These are phyloP conservation scores for Vigna unguiculata DNA, from an alignment of 306 rosid species.

Conservation along the genomic window DNA sequence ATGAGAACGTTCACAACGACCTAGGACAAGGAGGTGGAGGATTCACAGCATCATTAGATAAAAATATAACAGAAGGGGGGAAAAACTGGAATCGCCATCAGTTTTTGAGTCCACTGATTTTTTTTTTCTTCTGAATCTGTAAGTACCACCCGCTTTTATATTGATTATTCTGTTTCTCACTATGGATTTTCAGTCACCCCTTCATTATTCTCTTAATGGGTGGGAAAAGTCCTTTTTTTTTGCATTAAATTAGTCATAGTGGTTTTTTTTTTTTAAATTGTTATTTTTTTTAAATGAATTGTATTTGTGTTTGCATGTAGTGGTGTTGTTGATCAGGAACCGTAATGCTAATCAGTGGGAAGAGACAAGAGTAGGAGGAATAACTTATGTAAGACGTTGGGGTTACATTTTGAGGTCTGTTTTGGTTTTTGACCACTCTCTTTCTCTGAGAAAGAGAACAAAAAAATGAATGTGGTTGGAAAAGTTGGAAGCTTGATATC, in stretches of 20 bases:
- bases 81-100: slow-evolving; percentile 30
- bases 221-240: not conserved
- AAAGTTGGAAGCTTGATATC: slow-evolving; percentile 86
- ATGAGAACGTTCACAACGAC: slow-evolving; percentile 5
- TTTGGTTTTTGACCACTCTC: slow-evolving; percentile 7
- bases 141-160: slow-evolving; percentile 33
- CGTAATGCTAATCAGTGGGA: slow-evolving; percentile 28
- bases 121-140: slow-evolving; percentile 45
- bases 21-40: slow-evolving; percentile 28
- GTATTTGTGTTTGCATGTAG: slow-evolving; percentile 49
- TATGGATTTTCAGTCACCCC: not conserved
- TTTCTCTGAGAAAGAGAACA: not conserved
- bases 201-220: not conserved
- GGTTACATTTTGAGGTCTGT: slow-evolving; percentile 48
- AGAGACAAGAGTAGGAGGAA: slow-evolving; percentile 44
- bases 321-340: slow-evolving; percentile 45
- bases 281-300: not conserved
- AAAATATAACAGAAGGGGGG: not conserved
- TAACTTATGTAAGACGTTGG: slow-evolving; percentile 32
- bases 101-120: slow-evolving; percentile 49
- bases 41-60: slow-evolving; percentile 23
- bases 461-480: slow-evolving; percentile 83
- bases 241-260: slow-evolving; percentile 25
- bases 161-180: slow-evolving; percentile 18
- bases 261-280: slow-evolving; percentile 1